A percentile compares a stretch with the other conserved stretches of the same genome.
phyloP scores from a whole-genome alignment of 306 rosid species.

The Crataegus laevigata region DNA sequence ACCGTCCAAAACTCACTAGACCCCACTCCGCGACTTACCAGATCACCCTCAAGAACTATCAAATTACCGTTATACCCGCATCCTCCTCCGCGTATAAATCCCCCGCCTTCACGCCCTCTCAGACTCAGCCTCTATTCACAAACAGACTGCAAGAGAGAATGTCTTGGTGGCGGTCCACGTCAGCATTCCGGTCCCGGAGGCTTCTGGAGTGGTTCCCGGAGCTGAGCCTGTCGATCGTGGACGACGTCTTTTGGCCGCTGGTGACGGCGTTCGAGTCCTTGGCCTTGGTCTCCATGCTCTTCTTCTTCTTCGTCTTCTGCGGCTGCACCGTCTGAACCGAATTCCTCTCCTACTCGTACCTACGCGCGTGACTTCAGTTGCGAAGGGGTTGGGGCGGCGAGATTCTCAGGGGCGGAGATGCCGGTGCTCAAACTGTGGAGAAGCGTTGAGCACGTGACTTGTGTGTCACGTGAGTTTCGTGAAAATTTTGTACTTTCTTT shows the following conservation, averaged over 20 bases:
- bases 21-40: neutral
- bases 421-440: neutral
- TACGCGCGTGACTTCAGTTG: neutral
- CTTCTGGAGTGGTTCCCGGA: slow-evolving; percentile 42
- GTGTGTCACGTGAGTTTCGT: neutral
- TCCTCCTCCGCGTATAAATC: neutral
- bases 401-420: neutral
- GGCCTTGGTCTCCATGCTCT: slow-evolving; percentile 64
- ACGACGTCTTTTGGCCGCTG: slow-evolving; percentile 66
- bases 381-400: neutral
- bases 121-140: too few species aligned
- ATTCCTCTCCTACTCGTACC: too few species aligned
- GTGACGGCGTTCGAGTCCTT: slow-evolving; percentile 73
- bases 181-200: slow-evolving; percentile 33
- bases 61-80: neutral
- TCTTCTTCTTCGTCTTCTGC: slow-evolving; percentile 78
- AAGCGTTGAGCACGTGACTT: neutral
- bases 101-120: neutral
- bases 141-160: neutral
- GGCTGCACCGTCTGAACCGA: slow-evolving; percentile 55
- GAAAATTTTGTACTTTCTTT: neutral
- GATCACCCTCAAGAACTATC: neutral
- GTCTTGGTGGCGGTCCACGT: slow-evolving; percentile 30
- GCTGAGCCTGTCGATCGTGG: slow-evolving; percentile 44
- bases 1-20: neutral